Evolutionary conservation across 441 rosid genomes (phyloP).

Genomic region (Populus hybrid): DNA sequence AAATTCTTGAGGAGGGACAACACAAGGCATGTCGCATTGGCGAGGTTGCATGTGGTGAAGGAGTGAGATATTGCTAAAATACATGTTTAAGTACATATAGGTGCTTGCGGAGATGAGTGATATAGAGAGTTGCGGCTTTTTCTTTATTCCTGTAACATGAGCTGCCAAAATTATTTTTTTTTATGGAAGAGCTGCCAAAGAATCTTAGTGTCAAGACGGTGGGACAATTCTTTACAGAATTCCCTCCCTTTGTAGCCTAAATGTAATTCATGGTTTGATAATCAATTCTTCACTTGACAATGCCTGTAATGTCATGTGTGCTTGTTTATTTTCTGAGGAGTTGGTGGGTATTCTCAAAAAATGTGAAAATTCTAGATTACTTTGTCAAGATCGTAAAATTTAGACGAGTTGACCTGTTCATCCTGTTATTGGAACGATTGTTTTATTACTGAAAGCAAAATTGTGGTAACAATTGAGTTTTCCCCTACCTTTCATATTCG

Average conservation of each 20-base stretch:
- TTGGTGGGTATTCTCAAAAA: neutral
- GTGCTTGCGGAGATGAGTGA: neutral
- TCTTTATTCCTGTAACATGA: neutral
- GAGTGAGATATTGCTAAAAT: slow-evolving; percentile 53
- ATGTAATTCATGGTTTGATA: neutral
- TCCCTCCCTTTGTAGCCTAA: neutral
- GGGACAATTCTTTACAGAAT: neutral
- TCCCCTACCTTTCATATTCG: neutral
- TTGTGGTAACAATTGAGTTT: neutral
- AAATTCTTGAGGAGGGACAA: slow-evolving; percentile 48
- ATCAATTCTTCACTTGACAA: neutral
- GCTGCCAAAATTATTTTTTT: neutral
- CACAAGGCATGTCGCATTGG: slow-evolving; percentile 60
- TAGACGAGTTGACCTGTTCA: neutral
- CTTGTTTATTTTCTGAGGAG: neutral
- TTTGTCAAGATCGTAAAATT: neutral
- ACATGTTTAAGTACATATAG: neutral
- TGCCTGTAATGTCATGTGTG: neutral
- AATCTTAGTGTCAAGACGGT: neutral
- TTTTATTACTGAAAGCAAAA: neutral
- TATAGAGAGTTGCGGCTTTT: neutral
- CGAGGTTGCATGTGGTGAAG: slow-evolving; percentile 63
- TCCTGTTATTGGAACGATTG: neutral
- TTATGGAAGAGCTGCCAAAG: neutral
- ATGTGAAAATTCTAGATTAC: neutral